phyloP scores from a whole-genome alignment of 2,329 filamentous ascomycete species.

The Ceratocystis smalleyi region DNA sequence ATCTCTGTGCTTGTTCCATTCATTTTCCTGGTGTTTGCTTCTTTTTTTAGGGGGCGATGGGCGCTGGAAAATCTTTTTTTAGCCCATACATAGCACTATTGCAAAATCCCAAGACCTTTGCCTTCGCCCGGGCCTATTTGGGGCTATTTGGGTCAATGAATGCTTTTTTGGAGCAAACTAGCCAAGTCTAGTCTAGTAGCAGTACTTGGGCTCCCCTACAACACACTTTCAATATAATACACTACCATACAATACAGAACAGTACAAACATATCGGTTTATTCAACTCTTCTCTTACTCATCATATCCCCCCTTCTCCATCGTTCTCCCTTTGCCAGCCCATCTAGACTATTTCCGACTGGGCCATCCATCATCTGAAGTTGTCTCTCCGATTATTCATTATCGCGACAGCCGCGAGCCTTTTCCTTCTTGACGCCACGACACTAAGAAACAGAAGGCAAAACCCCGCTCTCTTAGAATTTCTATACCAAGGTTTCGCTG shows the following conservation, averaged over 20 bases:
- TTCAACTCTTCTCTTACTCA: neutral
- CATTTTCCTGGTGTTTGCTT: neutral
- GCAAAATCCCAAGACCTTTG: neutral
- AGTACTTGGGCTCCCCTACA: no score
- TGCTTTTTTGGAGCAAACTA: slow-evolving; percentile 1
- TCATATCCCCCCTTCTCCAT: neutral
- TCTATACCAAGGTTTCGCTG: neutral
- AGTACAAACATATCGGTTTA: no score
- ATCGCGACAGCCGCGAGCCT: neutral
- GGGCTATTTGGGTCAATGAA: neutral
- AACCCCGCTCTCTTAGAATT: neutral
- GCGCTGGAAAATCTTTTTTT: neutral
- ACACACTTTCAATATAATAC: no score
- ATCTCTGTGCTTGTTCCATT: neutral
- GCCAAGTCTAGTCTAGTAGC: no score
- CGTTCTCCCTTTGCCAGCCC: neutral
- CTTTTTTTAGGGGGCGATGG: neutral
- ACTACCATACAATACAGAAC: no score
- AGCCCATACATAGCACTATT: neutral
- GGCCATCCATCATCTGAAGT: neutral
- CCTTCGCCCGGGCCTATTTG: neutral
- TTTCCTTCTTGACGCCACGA: no score
- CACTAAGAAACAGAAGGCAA: neutral
- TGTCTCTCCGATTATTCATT: neutral
- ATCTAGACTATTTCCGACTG: neutral